Percentiles rank a stretch among this genome's conserved stretches.
Evolutionary conservation across 2,329 filamentous ascomycete genomes (phyloP).

Genomic region (Drechslerella stenobrocha): DNA sequence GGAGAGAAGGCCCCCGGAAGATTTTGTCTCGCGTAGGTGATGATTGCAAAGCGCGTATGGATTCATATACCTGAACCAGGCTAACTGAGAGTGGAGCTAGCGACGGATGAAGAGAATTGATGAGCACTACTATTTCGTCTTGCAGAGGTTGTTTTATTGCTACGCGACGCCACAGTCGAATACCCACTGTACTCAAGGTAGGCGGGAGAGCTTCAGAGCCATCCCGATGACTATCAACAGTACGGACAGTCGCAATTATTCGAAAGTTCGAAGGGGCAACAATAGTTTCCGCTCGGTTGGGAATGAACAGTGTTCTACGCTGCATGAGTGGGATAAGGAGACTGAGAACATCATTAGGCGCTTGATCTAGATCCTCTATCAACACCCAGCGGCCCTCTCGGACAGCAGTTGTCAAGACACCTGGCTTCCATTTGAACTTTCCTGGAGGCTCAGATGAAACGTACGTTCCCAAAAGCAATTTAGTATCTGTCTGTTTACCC

Average conservation of each 20-base stretch:
- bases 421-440: conserved; percentile 87
- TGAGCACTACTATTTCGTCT: conserved; percentile 73
- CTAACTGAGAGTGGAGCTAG: conserved; percentile 64
- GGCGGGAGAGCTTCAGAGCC: conserved; percentile 68
- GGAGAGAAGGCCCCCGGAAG: conserved; percentile 34
- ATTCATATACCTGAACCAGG: conserved; percentile 58
- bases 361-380: conserved; percentile 93
- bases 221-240: conserved; percentile 63
- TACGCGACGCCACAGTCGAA: conserved; percentile 83
- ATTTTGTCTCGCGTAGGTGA: conserved; percentile 50
- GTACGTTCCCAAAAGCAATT: conserved; percentile 92
- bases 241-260: conserved; percentile 88
- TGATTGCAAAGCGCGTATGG: conserved; percentile 53
- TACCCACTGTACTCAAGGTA: conserved; percentile 71
- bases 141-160: conserved; percentile 68
- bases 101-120: conserved; percentile 70
- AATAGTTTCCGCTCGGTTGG: conserved; percentile 82
- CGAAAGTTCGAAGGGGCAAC: conserved; percentile 82
- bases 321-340: conserved; percentile 91
- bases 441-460: conserved; percentile 79
- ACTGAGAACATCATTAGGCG: conserved; percentile 91
- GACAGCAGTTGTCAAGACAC: conserved; percentile 90
- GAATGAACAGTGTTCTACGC: conserved; percentile 83
- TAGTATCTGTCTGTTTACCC: conserved; percentile 97
- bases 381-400: conserved; percentile 94